Conservation (phyloP, 148 eudicot species). For the Rhododendron kiyosumense region DNA sequence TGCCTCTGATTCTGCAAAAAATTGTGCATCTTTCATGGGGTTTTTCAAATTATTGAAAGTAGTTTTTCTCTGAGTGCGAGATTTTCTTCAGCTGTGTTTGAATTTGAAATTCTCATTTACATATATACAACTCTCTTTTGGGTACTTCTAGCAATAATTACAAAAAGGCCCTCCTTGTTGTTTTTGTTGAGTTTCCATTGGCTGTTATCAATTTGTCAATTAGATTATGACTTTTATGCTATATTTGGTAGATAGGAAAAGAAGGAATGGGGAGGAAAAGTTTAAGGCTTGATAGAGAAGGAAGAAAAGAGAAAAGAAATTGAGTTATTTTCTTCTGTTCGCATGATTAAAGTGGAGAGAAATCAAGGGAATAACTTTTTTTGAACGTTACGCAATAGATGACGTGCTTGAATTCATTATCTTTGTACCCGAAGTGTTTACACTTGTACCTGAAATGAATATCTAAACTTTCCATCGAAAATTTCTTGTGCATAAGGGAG, state of each 20-base stretch:
- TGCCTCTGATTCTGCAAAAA: background rate
- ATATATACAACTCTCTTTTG: background rate
- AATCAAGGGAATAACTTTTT: background rate
- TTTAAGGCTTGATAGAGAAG: background rate
- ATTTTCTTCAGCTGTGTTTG: background rate
- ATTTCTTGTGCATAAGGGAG: background rate
- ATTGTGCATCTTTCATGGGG: background rate
- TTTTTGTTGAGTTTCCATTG: background rate
- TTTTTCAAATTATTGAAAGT: background rate
- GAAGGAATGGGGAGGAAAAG: background rate
- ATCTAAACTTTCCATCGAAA: background rate
- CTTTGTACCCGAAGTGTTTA: background rate
- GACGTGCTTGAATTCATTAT: background rate
- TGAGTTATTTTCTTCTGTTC: background rate
- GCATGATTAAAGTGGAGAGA: background rate
- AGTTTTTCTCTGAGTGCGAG: background rate
- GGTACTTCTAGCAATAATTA: background rate
- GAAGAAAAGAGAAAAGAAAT: background rate
- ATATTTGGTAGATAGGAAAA: background rate
- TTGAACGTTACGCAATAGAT: background rate
- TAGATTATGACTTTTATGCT: background rate
- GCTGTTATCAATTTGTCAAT: background rate
- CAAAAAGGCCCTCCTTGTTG: background rate
- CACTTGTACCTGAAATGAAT: background rate
- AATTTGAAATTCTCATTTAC: background rate